phyloP scores from a whole-genome alignment of 192 early-diverging fungal species.

The Rhizoclosmatium globosum region DNA sequence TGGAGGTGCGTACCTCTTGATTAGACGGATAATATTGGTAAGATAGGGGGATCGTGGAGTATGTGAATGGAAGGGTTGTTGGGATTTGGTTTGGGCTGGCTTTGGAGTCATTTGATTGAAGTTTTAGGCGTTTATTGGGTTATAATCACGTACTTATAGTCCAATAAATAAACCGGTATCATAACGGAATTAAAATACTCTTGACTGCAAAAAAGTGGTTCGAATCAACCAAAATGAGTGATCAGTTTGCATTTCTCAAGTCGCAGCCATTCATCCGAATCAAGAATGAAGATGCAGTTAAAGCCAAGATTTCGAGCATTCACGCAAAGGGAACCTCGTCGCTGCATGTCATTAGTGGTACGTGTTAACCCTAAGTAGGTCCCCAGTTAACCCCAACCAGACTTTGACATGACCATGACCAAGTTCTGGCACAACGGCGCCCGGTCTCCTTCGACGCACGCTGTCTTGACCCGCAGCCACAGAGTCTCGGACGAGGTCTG shows the following conservation, averaged over 20 bases:
- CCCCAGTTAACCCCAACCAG: slow-evolving; percentile 25
- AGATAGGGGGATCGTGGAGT: too few species aligned
- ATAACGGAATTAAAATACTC: too few species aligned
- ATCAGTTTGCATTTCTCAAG: neutral
- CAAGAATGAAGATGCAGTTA: slow-evolving; percentile 43
- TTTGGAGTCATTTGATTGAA: too few species aligned
- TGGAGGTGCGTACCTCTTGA: too few species aligned
- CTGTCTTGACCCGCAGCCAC: slow-evolving; percentile 46
- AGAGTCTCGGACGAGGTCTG: slow-evolving; percentile 50
- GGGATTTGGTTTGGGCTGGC: too few species aligned
- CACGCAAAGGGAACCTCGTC: slow-evolving; percentile 53
- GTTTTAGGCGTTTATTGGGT: too few species aligned
- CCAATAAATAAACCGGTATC: too few species aligned
- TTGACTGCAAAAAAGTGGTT: too few species aligned
- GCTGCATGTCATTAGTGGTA: slow-evolving; percentile 67
- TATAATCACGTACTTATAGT: too few species aligned
- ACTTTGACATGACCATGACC: slow-evolving; percentile 83
- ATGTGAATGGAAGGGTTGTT: too few species aligned
- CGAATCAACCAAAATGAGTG: too few species aligned
- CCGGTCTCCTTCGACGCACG: slow-evolving; percentile 57
- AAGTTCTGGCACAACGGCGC: slow-evolving; percentile 52
- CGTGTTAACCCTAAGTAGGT: neutral
- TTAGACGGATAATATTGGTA: too few species aligned
- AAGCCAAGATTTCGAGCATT: slow-evolving; percentile 58
- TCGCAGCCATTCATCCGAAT: slow-evolving; percentile 30